Percentiles rank a stretch among this genome's conserved stretches.
These are phyloP conservation scores for Citrus australasica DNA, from an alignment of 345 rosid species.

Conservation along the genomic window DNA sequence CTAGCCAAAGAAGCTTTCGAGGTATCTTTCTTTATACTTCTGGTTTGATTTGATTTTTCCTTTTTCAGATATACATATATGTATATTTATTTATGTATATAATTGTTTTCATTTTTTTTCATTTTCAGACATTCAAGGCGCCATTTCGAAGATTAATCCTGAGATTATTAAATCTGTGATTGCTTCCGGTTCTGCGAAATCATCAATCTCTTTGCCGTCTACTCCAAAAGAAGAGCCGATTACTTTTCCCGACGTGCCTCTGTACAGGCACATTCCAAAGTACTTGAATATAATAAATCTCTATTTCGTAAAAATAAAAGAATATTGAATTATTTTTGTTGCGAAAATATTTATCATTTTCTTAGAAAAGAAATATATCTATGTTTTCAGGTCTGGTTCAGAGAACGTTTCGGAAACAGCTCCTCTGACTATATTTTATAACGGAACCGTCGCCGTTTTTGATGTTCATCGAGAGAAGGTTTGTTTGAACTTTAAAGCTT, in stretches of 20 bases:
- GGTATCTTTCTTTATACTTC: conserved; percentile 24
- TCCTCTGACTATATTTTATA: conserved; percentile 92
- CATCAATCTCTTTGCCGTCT: conserved; percentile 39
- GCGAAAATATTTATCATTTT: no score
- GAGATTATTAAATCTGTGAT: conserved; percentile 70
- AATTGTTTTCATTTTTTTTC: neutral
- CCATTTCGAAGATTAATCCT: conserved; percentile 82
- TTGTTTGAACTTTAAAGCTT: neutral
- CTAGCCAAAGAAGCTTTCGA: conserved; percentile 70
- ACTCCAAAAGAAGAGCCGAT: conserved; percentile 42
- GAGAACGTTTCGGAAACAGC: conserved; percentile 37
- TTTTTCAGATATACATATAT: no score
- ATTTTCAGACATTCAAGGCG: conserved; percentile 63
- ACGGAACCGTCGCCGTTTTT: conserved; percentile 68
- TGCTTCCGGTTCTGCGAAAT: conserved; percentile 36
- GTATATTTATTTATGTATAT: no score
- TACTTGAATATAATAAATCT: neutral
- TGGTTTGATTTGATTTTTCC: no score
- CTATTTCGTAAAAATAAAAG: neutral
- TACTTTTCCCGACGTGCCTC: conserved; percentile 32
- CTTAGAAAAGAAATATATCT: no score
- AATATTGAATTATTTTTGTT: no score
- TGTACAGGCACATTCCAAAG: conserved; percentile 38
- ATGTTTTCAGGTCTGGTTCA: conserved; percentile 18
- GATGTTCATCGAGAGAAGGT: conserved; percentile 61